A percentile compares a stretch with the other conserved stretches of the same genome.
These are phyloP conservation scores for Wickerhamiella sorbophila DNA, from an alignment of 805 yeast genomes.

Conservation along the genomic window DNA sequence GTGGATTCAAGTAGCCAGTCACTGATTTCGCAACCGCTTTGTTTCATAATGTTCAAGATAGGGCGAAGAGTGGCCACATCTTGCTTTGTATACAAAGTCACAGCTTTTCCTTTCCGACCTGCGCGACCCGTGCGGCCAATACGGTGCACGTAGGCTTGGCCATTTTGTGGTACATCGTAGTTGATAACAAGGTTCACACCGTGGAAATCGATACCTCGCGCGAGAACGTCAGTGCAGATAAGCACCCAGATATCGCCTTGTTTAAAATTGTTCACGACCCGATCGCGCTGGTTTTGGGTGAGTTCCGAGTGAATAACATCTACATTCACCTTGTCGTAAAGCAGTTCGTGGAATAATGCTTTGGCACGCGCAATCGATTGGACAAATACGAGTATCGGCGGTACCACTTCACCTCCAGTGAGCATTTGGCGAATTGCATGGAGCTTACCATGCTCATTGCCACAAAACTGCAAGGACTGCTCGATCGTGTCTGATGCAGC, in stretches of 20 bases:
- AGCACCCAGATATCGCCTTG: constrained; percentile 91
- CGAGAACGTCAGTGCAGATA: constrained; percentile 88
- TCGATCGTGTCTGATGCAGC: constrained; percentile 78
- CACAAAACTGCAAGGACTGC: constrained; percentile 73
- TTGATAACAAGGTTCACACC: constrained; percentile 90
- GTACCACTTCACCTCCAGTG: constrained; percentile 58
- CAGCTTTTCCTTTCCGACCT: constrained; percentile 71
- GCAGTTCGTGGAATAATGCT: constrained; percentile 81
- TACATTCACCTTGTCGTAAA: constrained; percentile 83
- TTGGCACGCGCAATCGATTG: constrained; percentile 90
- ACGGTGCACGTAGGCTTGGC: constrained; percentile 93
- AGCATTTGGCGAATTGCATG: constrained; percentile 83
- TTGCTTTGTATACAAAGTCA: constrained; percentile 86
- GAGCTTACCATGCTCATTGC: constrained; percentile 90
- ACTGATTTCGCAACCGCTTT: constrained; percentile 57
- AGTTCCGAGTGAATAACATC: constrained; percentile 95
- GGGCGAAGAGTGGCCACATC: constrained; percentile 65
- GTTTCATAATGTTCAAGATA: constrained; percentile 87
- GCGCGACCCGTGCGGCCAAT: constrained; percentile 99
- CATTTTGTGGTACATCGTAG: constrained; percentile 88
- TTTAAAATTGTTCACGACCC: constrained; percentile 68
- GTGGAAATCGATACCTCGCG: constrained; percentile 95
- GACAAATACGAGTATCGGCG: constrained; percentile 83
- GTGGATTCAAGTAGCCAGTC: constrained; percentile 59
- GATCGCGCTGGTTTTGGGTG: constrained; percentile 75